phyloP scores from a whole-genome alignment of 495 filamentous ascomycete genomes.

The Cudoniella acicularis region DNA sequence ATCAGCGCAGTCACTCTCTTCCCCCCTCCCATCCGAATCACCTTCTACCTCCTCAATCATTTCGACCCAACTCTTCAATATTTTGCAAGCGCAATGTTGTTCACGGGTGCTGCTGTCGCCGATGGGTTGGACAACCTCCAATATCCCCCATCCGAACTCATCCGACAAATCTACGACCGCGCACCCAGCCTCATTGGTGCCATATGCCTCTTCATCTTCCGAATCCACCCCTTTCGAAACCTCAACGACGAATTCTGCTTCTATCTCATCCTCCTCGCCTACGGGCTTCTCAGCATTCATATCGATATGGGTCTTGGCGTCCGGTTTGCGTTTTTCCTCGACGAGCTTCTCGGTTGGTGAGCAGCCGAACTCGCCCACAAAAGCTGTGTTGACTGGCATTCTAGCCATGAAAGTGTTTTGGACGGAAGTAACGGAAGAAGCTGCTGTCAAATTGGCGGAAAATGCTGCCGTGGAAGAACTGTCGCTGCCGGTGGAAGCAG shows the following conservation, averaged over 20 bases:
- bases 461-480: constrained; percentile 61
- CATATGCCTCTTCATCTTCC: background rate
- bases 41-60: background rate
- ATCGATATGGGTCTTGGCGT: constrained; percentile 4
- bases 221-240: background rate
- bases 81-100: background rate
- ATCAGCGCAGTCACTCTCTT: background rate
- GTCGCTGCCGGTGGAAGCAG: constrained; percentile 48
- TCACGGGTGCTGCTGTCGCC: constrained; percentile 2
- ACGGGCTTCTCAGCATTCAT: background rate
- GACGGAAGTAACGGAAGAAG: constrained; percentile 26
- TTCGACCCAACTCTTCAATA: background rate
- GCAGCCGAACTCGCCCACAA: background rate
- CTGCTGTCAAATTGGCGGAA: constrained; percentile 53
- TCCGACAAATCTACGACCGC: no score
- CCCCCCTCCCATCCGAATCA: background rate
- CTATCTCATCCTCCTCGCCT: background rate
- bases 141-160: background rate
- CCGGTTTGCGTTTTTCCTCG: background rate
- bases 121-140: background rate
- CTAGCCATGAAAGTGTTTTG: constrained; percentile 24
- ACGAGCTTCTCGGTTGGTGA: background rate
- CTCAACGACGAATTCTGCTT: background rate
- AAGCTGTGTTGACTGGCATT: background rate
- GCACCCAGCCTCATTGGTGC: background rate